Percentiles rank a stretch among this genome's conserved stretches.
phyloP scores from a whole-genome alignment of 768 basidiomycete genomes.

The Hericium coralloides region DNA sequence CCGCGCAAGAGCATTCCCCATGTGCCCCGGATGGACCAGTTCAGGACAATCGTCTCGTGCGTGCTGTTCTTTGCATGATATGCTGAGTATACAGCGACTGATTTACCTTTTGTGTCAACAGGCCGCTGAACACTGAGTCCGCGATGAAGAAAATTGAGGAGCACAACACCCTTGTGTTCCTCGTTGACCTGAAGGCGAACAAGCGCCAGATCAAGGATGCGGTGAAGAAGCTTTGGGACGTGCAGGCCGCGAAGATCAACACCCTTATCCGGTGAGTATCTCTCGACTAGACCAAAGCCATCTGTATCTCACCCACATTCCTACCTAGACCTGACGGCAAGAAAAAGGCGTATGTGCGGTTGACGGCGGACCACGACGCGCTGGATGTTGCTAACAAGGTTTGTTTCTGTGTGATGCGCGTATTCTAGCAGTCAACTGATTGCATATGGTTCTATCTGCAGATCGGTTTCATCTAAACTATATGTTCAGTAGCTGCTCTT shows the following conservation, averaged over 20 bases:
- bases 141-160: slow-evolving; percentile 99
- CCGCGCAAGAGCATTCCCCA: slow-evolving; percentile 92
- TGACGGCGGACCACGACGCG: slow-evolving; percentile 94
- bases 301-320: not conserved
- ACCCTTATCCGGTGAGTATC: slow-evolving; percentile 84
- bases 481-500: too few relatives aligned
- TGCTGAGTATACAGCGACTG: not conserved
- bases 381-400: slow-evolving; percentile 98
- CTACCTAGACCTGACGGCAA: slow-evolving; percentile 77
- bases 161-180: slow-evolving; percentile 98
- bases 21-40: slow-evolving; percentile 93
- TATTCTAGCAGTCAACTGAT: not conserved
- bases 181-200: slow-evolving; percentile 91
- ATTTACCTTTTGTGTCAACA: slow-evolving; percentile 16
- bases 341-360: slow-evolving; percentile 98
- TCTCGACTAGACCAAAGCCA: not conserved
- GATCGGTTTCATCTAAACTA: not conserved
- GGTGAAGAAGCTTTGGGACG: slow-evolving; percentile 98
- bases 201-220: slow-evolving; percentile 99
- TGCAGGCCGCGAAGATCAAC: slow-evolving; percentile 93
- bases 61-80: slow-evolving; percentile 23
- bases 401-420: slow-evolving; percentile 10
- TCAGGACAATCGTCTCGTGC: slow-evolving; percentile 86
- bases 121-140: slow-evolving; percentile 88
- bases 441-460: not conserved